Base-by-base conservation (phyloP, 2,329 filamentous ascomycete species). In the Cladosporium sp. region DNA sequence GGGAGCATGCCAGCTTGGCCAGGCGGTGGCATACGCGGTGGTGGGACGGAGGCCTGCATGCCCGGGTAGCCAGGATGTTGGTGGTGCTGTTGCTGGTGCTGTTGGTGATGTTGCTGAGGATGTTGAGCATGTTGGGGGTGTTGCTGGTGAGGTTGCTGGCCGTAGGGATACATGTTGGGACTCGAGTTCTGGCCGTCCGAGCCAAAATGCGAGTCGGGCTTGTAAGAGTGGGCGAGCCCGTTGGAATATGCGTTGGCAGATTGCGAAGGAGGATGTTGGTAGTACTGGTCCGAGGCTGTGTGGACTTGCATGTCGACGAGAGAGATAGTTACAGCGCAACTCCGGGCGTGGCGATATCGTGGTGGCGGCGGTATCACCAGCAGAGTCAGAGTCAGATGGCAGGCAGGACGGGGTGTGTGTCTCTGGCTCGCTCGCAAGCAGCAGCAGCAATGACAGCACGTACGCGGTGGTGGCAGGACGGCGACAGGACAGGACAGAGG, bases 1-100 rank as follows among this genome's bases (percentile, higher is more conserved):
- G 66, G 64, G 34, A 67, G 61, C 50, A 56, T 56, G 28, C 52
- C 52, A 55, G 52, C 34, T 36, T 45, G 52, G 20, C 42, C 54
- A 37, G 54, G 42, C 54, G 54, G 54, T 28, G 42, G 42, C 54
- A 56, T 56, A 42, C 54, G 54, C 39, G 39, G 52, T 39, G 54
- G 42, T 25, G 66, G 25, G 60, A 64, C 36, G 58, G 52, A 42
- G 51, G 62, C 60, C 64, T 63, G 60, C 63, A 64, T 22, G 60
- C 45, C 59, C 49, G 54, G 54, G 34, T 56, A 56, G 42, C 42
- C 42, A 19, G 54, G 61, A 42, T 54, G 43, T 30, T 60, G 55
- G 14, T 59, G 55, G 30, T 59, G 59, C 25, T 62, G 58, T 37
- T 55, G 52, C 40, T 55, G 51, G 28, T 62, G 57, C 19, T 61